Evolutionary conservation across 2,329 filamentous ascomycete genomes (phyloP).

Genomic region (Colletotrichum neosansevieriae): DNA sequence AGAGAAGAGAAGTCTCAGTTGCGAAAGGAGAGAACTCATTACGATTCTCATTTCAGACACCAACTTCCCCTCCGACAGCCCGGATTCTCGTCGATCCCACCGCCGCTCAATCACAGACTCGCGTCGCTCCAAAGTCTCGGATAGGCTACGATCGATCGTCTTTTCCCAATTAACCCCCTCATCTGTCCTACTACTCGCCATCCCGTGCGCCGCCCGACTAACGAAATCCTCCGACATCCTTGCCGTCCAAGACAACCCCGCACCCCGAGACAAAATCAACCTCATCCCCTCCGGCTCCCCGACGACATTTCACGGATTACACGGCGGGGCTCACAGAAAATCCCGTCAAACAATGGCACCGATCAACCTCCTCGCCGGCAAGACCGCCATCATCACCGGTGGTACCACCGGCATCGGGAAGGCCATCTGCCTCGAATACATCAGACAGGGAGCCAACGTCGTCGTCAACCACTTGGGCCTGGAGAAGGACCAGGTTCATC

Average conservation of each 20-base stretch:
- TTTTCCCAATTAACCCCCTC: not conserved
- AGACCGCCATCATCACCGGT: slow-evolving; percentile 88
- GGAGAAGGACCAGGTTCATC: slow-evolving; percentile 61
- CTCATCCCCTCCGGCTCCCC: slow-evolving; percentile 1
- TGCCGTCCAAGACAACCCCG: slow-evolving; percentile 11
- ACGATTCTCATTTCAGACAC: not conserved
- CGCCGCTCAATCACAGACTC: not conserved
- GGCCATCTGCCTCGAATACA: slow-evolving; percentile 84
- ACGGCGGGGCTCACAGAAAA: not conserved
- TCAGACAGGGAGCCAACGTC: slow-evolving; percentile 82
- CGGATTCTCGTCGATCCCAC: slow-evolving; percentile 1
- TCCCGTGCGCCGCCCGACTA: not conserved
- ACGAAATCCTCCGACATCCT: slow-evolving; percentile 16
- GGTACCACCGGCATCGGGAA: slow-evolving; percentile 89
- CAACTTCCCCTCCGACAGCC: not conserved
- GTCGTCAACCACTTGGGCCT: slow-evolving; percentile 83
- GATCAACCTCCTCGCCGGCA: slow-evolving; percentile 73
- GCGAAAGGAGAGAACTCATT: not conserved
- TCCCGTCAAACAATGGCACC: slow-evolving; percentile 52
- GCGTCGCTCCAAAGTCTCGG: not conserved
- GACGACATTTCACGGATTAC: not conserved
- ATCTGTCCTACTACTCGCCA: slow-evolving; percentile 6
- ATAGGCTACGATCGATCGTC: not conserved
- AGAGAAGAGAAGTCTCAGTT: not conserved
- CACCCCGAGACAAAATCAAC: slow-evolving; percentile 16